A percentile compares a stretch with the other conserved stretches of the same genome.
Evolutionary conservation across 805 yeast species (phyloP).

Genomic region (Myxozyma neglecta): DNA sequence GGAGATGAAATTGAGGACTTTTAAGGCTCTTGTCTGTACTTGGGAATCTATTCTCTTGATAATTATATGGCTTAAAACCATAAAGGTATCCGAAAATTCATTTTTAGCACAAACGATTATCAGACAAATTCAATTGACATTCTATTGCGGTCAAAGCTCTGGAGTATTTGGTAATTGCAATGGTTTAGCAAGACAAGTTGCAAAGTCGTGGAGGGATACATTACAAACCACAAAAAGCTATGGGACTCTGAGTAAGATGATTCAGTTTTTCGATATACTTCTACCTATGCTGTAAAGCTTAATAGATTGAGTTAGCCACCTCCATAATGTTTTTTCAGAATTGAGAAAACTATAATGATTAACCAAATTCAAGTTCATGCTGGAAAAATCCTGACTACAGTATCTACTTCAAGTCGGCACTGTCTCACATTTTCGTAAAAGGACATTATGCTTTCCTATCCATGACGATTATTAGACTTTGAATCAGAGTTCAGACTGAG

Average conservation of each 20-base stretch:
- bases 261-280: neutral
- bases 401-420: no score
- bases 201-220: neutral
- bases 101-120: neutral
- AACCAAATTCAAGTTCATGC: no score
- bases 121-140: neutral
- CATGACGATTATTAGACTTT: neutral
- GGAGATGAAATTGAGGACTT: neutral
- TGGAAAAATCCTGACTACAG: no score
- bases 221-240: neutral
- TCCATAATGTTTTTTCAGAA: no score
- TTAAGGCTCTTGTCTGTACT: conserved; percentile 7
- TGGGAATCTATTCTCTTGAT: conserved; percentile 9
- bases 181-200: neutral
- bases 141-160: neutral
- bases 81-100: neutral
- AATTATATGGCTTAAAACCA: conserved; percentile 5
- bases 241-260: neutral
- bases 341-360: no score
- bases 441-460: neutral
- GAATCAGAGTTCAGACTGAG: no score
- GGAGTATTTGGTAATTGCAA: neutral
- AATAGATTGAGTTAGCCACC: neutral
- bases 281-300: neutral
- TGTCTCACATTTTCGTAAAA: no score